These are phyloP conservation scores for Cyclotella baltica DNA, from an alignment of 108 stramenopile genomes.

Conservation along the genomic window DNA sequence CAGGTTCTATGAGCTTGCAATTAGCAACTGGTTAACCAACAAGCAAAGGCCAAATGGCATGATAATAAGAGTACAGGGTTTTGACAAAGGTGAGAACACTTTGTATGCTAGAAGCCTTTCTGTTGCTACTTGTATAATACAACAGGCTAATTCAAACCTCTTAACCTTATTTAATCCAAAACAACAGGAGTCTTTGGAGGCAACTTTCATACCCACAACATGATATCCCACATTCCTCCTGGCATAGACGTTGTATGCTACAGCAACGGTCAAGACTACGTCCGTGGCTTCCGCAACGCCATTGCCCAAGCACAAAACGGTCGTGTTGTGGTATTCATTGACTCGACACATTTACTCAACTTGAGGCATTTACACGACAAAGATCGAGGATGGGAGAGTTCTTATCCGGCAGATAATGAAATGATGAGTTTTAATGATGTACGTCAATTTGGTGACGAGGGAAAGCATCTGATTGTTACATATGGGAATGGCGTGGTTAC, in stretches of 20 bases:
- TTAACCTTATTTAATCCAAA: neutral
- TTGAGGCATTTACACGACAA: conserved; percentile 71
- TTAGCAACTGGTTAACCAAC: conserved; percentile 76
- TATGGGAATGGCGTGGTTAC: conserved; percentile 91
- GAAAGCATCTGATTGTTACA: conserved; percentile 68
- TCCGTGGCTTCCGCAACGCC: conserved; percentile 82
- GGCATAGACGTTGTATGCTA: conserved; percentile 91
- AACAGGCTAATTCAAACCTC: neutral
- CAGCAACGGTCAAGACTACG: conserved; percentile 85
- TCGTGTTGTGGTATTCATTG: conserved; percentile 77
- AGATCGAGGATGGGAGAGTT: conserved; percentile 72
- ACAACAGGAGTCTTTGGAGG: conserved; percentile 21
- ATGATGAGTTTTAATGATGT: conserved; percentile 71
- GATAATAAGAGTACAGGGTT: conserved; percentile 85
- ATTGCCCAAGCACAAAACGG: conserved; percentile 74
- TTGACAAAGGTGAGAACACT: conserved; percentile 71
- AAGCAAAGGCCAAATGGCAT: conserved; percentile 72
- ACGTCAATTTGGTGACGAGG: conserved; percentile 50
- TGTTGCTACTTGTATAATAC: neutral
- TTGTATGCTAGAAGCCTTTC: neutral
- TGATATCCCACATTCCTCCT: conserved; percentile 78
- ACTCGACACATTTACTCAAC: conserved; percentile 84
- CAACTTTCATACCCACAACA: conserved; percentile 89
- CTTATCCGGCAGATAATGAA: conserved; percentile 60
- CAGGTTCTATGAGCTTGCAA: conserved; percentile 80